Conservation (phyloP, 1,139 yeast genomes). For the Yamadazyma dushanensis region DNA sequence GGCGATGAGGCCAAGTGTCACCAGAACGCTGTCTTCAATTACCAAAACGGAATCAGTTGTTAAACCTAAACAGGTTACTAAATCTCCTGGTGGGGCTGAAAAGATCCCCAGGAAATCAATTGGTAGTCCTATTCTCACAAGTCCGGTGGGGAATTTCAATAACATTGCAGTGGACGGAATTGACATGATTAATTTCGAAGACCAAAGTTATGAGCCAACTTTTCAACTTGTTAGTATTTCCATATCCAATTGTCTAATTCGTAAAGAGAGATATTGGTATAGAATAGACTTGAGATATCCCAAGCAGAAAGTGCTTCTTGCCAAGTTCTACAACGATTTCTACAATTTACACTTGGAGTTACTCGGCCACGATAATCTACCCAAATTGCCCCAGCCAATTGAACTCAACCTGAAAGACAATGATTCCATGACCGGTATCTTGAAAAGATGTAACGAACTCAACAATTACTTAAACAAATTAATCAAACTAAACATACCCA, state of each 20-base stretch:
- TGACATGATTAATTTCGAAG: slow-evolving; percentile 5
- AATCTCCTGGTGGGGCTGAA: neutral
- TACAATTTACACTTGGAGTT: slow-evolving; percentile 39
- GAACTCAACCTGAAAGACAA: slow-evolving; percentile 20
- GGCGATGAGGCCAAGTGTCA: neutral
- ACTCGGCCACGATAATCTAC: slow-evolving; percentile 21
- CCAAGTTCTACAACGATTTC: slow-evolving; percentile 47
- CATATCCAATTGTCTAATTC: slow-evolving; percentile 40
- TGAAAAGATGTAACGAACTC: slow-evolving; percentile 34
- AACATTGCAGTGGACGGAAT: neutral
- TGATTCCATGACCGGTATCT: slow-evolving; percentile 8
- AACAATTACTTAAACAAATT: slow-evolving; percentile 33
- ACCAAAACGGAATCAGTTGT: neutral
- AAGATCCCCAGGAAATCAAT: slow-evolving; percentile 3
- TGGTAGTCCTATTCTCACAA: slow-evolving; percentile 5
- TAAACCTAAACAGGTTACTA: neutral
- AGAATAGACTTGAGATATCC: slow-evolving; percentile 39
- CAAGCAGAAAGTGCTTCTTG: slow-evolving; percentile 29
- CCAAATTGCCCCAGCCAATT: slow-evolving; percentile 47
- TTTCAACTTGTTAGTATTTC: slow-evolving; percentile 16
- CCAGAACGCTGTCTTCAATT: neutral
- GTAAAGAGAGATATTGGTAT: slow-evolving; percentile 44
- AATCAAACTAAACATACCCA: slow-evolving; percentile 16
- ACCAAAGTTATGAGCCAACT: slow-evolving; percentile 7
- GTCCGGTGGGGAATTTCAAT: slow-evolving; percentile 2